Percentiles rank a stretch among this genome's conserved stretches.
phyloP scores from a whole-genome alignment of 2,329 filamentous ascomycete species.

The Fusarium keratoplasticum region DNA sequence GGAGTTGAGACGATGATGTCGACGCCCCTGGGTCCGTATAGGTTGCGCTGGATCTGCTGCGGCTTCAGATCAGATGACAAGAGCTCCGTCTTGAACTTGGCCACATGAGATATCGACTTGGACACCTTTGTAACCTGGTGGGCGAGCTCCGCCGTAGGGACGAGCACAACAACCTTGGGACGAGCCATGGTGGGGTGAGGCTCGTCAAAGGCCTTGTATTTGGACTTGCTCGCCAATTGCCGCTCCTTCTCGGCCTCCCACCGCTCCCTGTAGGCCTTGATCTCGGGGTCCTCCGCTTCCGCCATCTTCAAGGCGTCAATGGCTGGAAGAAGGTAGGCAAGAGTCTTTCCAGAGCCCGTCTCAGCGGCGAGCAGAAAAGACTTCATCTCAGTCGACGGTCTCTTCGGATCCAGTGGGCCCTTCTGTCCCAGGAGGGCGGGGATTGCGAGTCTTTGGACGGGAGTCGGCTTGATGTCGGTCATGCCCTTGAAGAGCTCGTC shows the following conservation, averaged over 20 bases:
- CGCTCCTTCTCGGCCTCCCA: conserved; percentile 67
- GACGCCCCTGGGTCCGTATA: conserved; percentile 84
- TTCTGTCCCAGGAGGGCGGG: conserved; percentile 78
- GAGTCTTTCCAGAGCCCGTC: conserved; percentile 96
- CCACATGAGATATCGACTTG: conserved; percentile 84
- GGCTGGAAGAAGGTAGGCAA: conserved; percentile 89
- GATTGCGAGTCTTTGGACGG: conserved; percentile 90
- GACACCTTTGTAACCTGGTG: conserved; percentile 84
- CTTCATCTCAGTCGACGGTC: conserved; percentile 54
- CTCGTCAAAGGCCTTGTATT: conserved; percentile 74
- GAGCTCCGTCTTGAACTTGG: conserved; percentile 87
- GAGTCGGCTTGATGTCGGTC: conserved; percentile 82
- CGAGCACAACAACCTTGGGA: conserved; percentile 85
- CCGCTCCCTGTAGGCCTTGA: conserved; percentile 68
- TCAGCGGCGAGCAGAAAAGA: conserved; percentile 89
- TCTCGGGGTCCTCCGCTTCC: conserved; percentile 70
- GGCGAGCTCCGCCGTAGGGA: conserved; percentile 93
- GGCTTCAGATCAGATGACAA: conserved; percentile 83
- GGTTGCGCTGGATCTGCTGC: conserved; percentile 82
- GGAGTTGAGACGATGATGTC: conserved; percentile 91
- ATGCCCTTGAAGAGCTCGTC: conserved; percentile 81
- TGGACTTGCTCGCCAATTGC: conserved; percentile 64
- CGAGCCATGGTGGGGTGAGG: conserved; percentile 80
- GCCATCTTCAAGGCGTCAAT: conserved; percentile 87
- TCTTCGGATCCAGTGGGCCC: conserved; percentile 40